Conservation (phyloP, 2,329 filamentous ascomycete species). For the Scedosporium dehoogii region DNA sequence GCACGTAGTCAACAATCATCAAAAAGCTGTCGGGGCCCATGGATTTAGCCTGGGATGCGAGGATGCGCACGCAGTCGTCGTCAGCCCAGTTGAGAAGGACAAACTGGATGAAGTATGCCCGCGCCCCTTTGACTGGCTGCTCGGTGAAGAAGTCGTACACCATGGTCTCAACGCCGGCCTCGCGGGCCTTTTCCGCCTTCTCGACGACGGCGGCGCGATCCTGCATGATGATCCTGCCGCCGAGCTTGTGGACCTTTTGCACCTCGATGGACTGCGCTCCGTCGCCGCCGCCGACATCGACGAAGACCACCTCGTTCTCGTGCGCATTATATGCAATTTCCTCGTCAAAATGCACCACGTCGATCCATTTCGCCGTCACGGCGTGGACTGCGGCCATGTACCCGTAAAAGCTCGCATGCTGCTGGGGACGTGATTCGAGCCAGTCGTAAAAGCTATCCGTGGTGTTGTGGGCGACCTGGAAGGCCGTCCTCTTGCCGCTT, state of each 20-base stretch:
- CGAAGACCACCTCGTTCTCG: background rate
- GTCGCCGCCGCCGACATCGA: slow-evolving; percentile 14
- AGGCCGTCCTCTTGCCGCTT: too few relatives aligned
- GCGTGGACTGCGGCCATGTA: too few relatives aligned
- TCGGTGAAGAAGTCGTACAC: slow-evolving; percentile 23
- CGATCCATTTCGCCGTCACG: too few relatives aligned
- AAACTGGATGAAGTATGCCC: slow-evolving; percentile 16
- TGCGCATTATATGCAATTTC: too few relatives aligned
- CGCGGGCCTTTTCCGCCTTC: slow-evolving; percentile 10
- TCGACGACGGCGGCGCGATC: slow-evolving; percentile 23
- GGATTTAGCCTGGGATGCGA: slow-evolving; percentile 1
- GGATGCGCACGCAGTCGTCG: slow-evolving; percentile 11
- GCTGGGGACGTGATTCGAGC: too few relatives aligned
- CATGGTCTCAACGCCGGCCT: slow-evolving; percentile 16
- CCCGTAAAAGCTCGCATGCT: too few relatives aligned
- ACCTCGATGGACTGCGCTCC: slow-evolving; percentile 12
- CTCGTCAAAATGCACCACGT: too few relatives aligned
- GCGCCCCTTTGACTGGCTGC: slow-evolving; percentile 23
- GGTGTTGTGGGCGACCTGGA: too few relatives aligned
- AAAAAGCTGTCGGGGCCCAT: too few relatives aligned
- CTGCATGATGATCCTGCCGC: slow-evolving; percentile 21
- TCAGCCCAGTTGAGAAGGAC: slow-evolving; percentile 17
- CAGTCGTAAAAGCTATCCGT: too few relatives aligned
- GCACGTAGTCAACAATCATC: too few relatives aligned
- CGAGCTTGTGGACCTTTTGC: slow-evolving; percentile 4